Conservation (phyloP, 495 filamentous ascomycete genomes). For the Neurospora pannonica region DNA sequence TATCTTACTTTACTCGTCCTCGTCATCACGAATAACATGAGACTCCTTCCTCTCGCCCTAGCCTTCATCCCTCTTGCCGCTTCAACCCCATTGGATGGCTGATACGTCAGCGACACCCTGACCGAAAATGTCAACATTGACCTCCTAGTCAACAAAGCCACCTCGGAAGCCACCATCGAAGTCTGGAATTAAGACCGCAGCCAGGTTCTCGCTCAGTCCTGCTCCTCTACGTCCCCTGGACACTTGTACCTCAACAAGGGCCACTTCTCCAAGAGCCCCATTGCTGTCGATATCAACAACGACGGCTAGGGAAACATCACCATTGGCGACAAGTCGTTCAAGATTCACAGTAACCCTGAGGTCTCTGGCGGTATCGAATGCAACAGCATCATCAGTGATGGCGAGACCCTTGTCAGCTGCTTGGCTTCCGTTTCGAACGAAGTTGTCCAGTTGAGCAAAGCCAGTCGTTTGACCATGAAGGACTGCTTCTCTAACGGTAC, state of each 20-base stretch:
- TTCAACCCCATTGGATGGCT: too few species aligned
- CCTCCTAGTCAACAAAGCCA: conserved; percentile 1
- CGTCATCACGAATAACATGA: too few species aligned
- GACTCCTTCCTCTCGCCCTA: too few species aligned
- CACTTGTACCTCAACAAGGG: too few species aligned
- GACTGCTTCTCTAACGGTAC: too few species aligned
- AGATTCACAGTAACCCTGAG: not conserved
- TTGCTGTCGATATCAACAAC: not conserved
- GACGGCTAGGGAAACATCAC: not conserved
- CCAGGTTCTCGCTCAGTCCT: not conserved
- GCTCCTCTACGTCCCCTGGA: not conserved
- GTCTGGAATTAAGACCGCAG: not conserved
- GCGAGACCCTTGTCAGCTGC: not conserved
- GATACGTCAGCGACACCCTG: too few species aligned
- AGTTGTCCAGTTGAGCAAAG: too few species aligned
- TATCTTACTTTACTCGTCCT: too few species aligned
- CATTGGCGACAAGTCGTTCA: not conserved
- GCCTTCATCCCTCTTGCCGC: too few species aligned
- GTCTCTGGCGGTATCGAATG: not conserved
- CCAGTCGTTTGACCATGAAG: too few species aligned
- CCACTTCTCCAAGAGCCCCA: too few species aligned
- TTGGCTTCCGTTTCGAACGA: too few species aligned
- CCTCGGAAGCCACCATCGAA: conserved; percentile 1
- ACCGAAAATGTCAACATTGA: not conserved
- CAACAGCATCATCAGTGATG: not conserved